Conservation (phyloP, 2,329 filamentous ascomycete species). For the Pseudopyricularia cyperi region DNA sequence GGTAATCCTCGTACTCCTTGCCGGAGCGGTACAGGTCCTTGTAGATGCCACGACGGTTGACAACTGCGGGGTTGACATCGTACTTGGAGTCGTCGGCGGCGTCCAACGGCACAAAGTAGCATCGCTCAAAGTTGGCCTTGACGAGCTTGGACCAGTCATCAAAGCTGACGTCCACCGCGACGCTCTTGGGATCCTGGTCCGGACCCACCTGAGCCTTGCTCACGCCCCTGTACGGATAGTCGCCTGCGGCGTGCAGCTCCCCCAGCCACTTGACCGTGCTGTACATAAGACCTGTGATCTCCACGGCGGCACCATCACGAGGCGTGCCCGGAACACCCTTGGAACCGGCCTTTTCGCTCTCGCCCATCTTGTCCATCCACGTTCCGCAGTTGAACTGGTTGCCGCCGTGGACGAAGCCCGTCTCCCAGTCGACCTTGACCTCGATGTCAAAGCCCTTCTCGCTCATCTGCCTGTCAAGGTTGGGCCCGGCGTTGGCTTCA, state of each 20-base stretch:
- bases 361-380: conserved; percentile 99
- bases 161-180: conserved; percentile 46
- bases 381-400: conserved; percentile 93
- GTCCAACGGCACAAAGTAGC: conserved; percentile 72
- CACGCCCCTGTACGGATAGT: conserved; percentile 64
- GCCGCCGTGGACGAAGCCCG: conserved; percentile 84
- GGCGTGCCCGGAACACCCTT: conserved; percentile 96
- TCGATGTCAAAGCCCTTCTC: conserved; percentile 85
- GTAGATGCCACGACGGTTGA: conserved; percentile 93
- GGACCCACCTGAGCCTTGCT: conserved; percentile 26
- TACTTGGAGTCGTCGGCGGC: conserved; percentile 60
- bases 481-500: conserved; percentile 83
- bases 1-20: conserved; percentile 96
- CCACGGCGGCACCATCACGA: conserved; percentile 85
- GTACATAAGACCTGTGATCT: conserved; percentile 89
- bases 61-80: conserved; percentile 63
- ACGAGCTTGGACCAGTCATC: conserved; percentile 68
- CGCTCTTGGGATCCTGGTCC: conserved; percentile 29
- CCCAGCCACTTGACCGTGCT: conserved; percentile 76
- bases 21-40: conserved; percentile 91
- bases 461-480: conserved; percentile 86
- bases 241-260: conserved; percentile 50
- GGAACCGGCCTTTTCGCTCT: conserved; percentile 77
- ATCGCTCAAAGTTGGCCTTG: conserved; percentile 78
- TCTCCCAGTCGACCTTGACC: conserved; percentile 81